Evolutionary conservation across 2,329 filamentous ascomycete genomes (phyloP), one percentile per base, ranked within the genome.

Genomic region (Penicillium sp.): DNA sequence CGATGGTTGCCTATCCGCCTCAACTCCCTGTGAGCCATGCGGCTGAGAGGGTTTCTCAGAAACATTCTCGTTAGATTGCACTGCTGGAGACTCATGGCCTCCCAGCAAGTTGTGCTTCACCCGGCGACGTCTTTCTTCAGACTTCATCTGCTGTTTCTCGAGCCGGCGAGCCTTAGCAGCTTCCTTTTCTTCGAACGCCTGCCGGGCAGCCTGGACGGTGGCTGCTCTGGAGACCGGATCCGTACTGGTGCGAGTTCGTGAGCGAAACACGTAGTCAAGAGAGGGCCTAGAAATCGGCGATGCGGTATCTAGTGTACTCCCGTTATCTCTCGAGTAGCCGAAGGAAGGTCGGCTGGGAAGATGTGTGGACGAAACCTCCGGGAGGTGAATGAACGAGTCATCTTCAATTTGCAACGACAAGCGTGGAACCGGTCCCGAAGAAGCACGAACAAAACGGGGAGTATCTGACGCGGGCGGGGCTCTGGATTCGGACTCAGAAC

Each of bases 131-230:
- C 65, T 81, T 70, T 67, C 77, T 68, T 74, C 82, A 57, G 77
- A 73, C 74, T 73, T 82, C 56, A 75, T 67, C 47, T 76, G 79
- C 53, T 84, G 82, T 63, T 81, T 77, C 64, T 85, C 80, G 46
- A 79, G 72, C 62, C 83, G 83, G 49, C 75, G 78, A 53, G 79
- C 79, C 63, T 86, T 86, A 35, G 79, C 81, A 4, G 80, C 82
- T 70, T 86, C 82, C 62, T 84, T 83, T 61, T 85, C 82, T 56
- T 83, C 77, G 66, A 85, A 86, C 31, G 84, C 83, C 50, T 80
- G 75, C 7, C 84, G 79, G 5, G 82, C 80, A 45, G 81, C 82
- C 53, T 81, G 79, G 10, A 86, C 82, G 4, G 79, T 79, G 19
- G 83, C 83, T 43, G 82, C 83, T 39, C 82, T 79, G 5, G 80